A percentile compares a stretch with the other conserved stretches of the same genome.
Conservation (phyloP, 2,329 filamentous ascomycete genomes). For the Penicillium sp. region DNA sequence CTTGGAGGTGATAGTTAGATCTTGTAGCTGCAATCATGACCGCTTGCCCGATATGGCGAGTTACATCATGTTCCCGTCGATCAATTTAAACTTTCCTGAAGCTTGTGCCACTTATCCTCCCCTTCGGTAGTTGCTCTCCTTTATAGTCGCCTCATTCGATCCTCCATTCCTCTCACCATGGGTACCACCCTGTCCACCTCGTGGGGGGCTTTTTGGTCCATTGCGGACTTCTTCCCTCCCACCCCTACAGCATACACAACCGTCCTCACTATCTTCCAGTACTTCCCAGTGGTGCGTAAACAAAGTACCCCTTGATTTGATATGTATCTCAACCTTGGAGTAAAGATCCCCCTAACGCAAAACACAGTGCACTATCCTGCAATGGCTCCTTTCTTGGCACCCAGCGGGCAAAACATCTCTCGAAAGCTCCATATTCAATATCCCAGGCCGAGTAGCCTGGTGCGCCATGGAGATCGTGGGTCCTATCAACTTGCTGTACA, state of each 20-base stretch:
- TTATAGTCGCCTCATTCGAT: background rate
- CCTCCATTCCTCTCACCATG: conserved; percentile 25
- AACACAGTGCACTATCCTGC: conserved; percentile 67
- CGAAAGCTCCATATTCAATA: conserved; percentile 67
- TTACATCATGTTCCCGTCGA: conserved; percentile 15
- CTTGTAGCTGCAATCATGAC: conserved; percentile 14
- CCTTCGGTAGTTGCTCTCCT: conserved; percentile 2
- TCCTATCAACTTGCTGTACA: conserved; percentile 76
- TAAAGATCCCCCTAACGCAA: conserved; percentile 13
- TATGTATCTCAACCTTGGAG: background rate
- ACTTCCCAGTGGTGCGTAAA: conserved; percentile 48
- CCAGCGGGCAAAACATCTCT: conserved; percentile 91
- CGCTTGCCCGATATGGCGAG: conserved; percentile 13
- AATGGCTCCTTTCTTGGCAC: conserved; percentile 81
- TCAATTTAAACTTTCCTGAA: conserved; percentile 1
- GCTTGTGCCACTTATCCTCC: background rate
- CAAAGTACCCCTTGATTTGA: background rate
- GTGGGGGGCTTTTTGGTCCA: conserved; percentile 31
- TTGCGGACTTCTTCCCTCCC: conserved; percentile 41
- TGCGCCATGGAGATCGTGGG: conserved; percentile 83
- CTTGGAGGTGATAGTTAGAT: conserved; percentile 7
- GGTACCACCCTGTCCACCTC: conserved; percentile 28
- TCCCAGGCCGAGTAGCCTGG: conserved; percentile 90
- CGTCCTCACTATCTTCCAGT: conserved; percentile 45
- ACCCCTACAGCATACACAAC: conserved; percentile 45